Percentiles rank a stretch among this genome's conserved stretches.
Conservation (phyloP, 345 rosid species). For the Pistacia atlantica region DNA sequence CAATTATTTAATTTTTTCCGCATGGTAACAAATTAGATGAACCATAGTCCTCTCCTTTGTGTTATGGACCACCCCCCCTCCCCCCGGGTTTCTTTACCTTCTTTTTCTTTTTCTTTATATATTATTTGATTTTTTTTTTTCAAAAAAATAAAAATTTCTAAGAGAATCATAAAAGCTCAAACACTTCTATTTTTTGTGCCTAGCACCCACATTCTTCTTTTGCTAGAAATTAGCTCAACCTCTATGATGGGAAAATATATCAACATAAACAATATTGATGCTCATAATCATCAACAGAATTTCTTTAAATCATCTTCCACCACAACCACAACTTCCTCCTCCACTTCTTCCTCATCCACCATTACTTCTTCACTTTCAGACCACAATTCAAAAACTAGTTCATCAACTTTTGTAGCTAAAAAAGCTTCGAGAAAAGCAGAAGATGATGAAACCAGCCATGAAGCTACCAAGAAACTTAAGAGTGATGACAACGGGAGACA, state of each 20-base stretch:
- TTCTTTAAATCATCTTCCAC: slow-evolving; percentile 22
- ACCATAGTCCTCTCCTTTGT: slow-evolving; percentile 23
- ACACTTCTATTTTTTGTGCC: slow-evolving; percentile 27
- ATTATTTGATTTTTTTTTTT: neutral
- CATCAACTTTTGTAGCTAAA: slow-evolving; percentile 19
- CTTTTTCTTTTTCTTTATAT: slow-evolving; percentile 15
- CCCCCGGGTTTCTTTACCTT: slow-evolving; percentile 16
- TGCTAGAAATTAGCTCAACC: slow-evolving; percentile 6
- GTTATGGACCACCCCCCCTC: slow-evolving; percentile 27
- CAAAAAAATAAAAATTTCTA: slow-evolving; percentile 2
- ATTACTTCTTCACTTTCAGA: too few species aligned
- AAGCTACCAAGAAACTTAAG: slow-evolving; percentile 30
- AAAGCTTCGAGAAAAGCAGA: slow-evolving; percentile 39
- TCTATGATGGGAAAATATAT: slow-evolving; percentile 39
- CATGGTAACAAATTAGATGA: slow-evolving; percentile 37
- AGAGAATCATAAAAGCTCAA: slow-evolving; percentile 30
- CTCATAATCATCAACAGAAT: slow-evolving; percentile 21
- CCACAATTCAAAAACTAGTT: slow-evolving; percentile 10
- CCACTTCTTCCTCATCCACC: slow-evolving; percentile 27
- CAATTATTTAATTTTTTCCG: slow-evolving; percentile 23
- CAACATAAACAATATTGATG: slow-evolving; percentile 48
- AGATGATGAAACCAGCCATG: slow-evolving; percentile 21
- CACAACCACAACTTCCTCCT: slow-evolving; percentile 22
- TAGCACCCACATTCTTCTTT: slow-evolving; percentile 33
- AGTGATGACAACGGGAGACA: slow-evolving; percentile 37